A percentile compares a stretch with the other conserved stretches of the same genome.
phyloP scores from a whole-genome alignment of 768 basidiomycete genomes.

The Austroboletus festivus region DNA sequence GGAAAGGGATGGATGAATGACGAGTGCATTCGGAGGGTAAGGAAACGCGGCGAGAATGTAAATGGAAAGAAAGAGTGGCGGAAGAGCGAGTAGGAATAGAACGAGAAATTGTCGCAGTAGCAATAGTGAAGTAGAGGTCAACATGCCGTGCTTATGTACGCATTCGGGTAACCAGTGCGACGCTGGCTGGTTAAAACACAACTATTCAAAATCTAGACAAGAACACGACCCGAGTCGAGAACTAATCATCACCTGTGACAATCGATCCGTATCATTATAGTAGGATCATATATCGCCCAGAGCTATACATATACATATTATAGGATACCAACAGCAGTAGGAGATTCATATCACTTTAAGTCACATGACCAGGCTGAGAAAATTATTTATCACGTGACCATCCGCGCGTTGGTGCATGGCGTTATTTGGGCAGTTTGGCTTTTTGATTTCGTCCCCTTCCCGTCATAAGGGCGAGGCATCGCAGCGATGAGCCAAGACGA shows the following conservation, averaged over 20 bases:
- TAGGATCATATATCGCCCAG: too few relatives aligned
- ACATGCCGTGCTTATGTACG: slow-evolving; percentile 1
- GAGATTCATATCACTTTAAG: too few relatives aligned
- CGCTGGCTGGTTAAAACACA: too few relatives aligned
- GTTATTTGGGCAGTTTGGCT: slow-evolving; percentile 30
- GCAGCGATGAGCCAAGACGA: slow-evolving; percentile 30
- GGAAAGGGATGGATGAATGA: slow-evolving; percentile 57
- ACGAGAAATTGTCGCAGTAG: slow-evolving; percentile 16
- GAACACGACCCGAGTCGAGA: too few relatives aligned
- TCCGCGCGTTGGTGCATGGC: slow-evolving; percentile 39
- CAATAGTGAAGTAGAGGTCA: slow-evolving; percentile 10
- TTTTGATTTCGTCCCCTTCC: too few relatives aligned
- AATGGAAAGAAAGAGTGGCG: slow-evolving; percentile 54
- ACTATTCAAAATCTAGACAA: too few relatives aligned
- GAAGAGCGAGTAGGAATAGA: slow-evolving; percentile 51
- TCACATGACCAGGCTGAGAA: slow-evolving; percentile 27
- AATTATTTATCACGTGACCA: slow-evolving; percentile 32
- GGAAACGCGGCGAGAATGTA: slow-evolving; percentile 71
- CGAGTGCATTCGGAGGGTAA: slow-evolving; percentile 47
- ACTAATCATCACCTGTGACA: too few relatives aligned
- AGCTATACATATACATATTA: too few relatives aligned
- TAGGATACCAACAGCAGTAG: too few relatives aligned
- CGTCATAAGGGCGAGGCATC: background rate
- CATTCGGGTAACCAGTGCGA: too few relatives aligned
- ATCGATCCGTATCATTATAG: too few relatives aligned